Conservation (phyloP, 2,329 filamentous ascomycete genomes). For the Phialocephala sp. region DNA sequence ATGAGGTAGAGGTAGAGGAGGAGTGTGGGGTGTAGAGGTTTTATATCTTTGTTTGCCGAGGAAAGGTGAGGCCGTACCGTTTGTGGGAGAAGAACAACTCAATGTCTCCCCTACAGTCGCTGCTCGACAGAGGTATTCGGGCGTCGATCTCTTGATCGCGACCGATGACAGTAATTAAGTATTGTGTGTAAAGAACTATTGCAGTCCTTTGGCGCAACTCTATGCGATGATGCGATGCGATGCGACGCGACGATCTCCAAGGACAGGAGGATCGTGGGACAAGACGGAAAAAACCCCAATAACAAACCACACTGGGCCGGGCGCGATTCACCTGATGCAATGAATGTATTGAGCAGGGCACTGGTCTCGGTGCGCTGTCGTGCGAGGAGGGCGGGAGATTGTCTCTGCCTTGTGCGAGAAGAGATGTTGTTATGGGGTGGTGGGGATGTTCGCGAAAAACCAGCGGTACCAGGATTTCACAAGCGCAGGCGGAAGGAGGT, state of each 20-base stretch:
- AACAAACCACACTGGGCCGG: conserved; percentile 16
- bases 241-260: background rate
- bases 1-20: conserved; percentile 16
- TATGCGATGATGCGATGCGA: conserved; percentile 5
- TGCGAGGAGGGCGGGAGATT: conserved; percentile 18
- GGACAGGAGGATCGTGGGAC: background rate
- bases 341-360: conserved; percentile 40
- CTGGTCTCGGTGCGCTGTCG: conserved; percentile 34
- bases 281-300: conserved; percentile 15
- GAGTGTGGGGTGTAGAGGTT: conserved; percentile 19
- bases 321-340: conserved; percentile 34
- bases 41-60: conserved; percentile 30
- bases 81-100: conserved; percentile 93
- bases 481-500: conserved; percentile 27
- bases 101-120: conserved; percentile 88
- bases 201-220: conserved; percentile 12
- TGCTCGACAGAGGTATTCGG: conserved; percentile 43
- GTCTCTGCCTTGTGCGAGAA: background rate
- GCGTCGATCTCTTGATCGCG: conserved; percentile 32
- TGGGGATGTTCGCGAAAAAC: conserved; percentile 19
- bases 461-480: conserved; percentile 32
- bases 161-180: conserved; percentile 32
- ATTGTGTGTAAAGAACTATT: conserved; percentile 19
- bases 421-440: conserved; percentile 15
- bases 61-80: conserved; percentile 54